Conservation (phyloP, 75 land plant genomes). For the Pinus tabuliformis region DNA sequence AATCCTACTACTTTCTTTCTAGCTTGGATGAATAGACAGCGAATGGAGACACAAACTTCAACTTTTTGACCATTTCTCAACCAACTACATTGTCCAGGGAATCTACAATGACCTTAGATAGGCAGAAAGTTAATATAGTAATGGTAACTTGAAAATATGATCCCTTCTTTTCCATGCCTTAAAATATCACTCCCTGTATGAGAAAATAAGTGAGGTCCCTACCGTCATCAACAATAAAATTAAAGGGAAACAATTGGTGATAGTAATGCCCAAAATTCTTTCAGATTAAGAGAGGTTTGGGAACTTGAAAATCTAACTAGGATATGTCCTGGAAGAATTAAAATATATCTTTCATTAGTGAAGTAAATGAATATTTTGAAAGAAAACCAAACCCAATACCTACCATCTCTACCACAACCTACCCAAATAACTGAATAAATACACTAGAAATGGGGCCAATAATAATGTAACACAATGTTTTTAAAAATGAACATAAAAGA, state of each 20-base stretch:
- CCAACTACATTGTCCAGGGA: slow-evolving; percentile 95
- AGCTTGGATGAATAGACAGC: no score
- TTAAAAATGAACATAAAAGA: neutral
- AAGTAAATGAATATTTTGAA: slow-evolving; percentile 81
- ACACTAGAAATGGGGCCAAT: neutral
- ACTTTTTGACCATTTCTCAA: slow-evolving; percentile 73
- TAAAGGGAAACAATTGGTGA: neutral
- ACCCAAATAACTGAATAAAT: neutral
- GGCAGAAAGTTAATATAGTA: slow-evolving; percentile 96
- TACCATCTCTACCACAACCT: slow-evolving; percentile 99
- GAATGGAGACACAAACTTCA: no score
- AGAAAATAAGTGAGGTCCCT: slow-evolving; percentile 97
- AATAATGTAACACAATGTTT: neutral
- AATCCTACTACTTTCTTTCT: no score
- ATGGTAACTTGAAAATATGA: slow-evolving; percentile 91
- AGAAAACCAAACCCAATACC: slow-evolving; percentile 98
- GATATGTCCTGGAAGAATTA: neutral
- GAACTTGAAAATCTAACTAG: neutral
- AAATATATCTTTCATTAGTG: slow-evolving; percentile 81
- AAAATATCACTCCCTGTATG: slow-evolving; percentile 94
- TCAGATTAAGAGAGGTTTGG: neutral
- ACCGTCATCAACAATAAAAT: slow-evolving; percentile 1
- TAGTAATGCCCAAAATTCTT: neutral
- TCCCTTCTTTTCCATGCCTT: slow-evolving; percentile 61
- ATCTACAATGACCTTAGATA: slow-evolving; percentile 93